Evolutionary conservation across 75 land plant genomes (phyloP).

Genomic region (Ceratopteris richardii): DNA sequence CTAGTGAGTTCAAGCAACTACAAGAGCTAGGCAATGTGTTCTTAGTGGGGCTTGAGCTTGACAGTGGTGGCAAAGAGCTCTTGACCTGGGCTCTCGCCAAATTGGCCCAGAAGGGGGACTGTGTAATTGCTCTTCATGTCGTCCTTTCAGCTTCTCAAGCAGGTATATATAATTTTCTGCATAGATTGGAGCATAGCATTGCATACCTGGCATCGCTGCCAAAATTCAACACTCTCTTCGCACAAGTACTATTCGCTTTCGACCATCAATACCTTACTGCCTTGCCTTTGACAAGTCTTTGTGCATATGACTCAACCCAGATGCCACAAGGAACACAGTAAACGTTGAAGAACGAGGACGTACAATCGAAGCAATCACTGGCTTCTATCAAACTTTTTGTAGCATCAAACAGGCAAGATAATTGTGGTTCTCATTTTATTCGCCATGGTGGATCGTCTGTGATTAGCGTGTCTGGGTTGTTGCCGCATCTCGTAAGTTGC

Average conservation of each 20-base stretch:
- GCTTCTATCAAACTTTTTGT: constrained; percentile 59
- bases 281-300: too few species aligned
- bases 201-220: neutral
- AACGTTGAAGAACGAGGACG: constrained; percentile 6
- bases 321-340: too few species aligned
- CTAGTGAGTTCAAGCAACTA: too few species aligned
- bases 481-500: too few species aligned
- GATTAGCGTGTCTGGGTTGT: too few species aligned
- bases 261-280: too few species aligned
- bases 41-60: constrained; percentile 37
- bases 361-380: constrained; percentile 37
- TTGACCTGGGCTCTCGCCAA: constrained; percentile 45
- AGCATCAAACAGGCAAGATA: constrained; percentile 49
- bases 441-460: too few species aligned
- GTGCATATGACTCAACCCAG: too few species aligned
- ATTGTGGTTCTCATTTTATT: neutral
- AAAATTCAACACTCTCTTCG: neutral
- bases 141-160: neutral
- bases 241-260: constrained; percentile 7
- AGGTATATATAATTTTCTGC: neutral
- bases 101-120: constrained; percentile 46
- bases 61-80: constrained; percentile 31
- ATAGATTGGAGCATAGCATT: neutral
- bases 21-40: neutral
- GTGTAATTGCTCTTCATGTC: constrained; percentile 51